A percentile compares a stretch with the other conserved stretches of the same genome.
Evolutionary conservation across 805 yeast genomes (phyloP).

Genomic region (Candida chilensis): DNA sequence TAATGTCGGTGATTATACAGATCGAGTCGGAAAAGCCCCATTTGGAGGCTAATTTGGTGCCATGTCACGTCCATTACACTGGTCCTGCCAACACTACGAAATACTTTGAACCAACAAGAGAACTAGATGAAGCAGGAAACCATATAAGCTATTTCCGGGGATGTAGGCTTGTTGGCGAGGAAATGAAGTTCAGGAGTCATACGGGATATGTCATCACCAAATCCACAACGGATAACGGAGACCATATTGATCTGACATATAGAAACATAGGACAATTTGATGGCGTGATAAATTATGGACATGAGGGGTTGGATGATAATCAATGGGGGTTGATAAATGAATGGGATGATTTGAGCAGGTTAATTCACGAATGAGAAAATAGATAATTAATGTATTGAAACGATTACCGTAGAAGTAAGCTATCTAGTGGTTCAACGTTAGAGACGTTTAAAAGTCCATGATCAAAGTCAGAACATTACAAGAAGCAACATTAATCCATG

Average conservation of each 20-base stretch:
- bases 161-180: conserved; percentile 17
- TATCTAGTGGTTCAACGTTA: no score
- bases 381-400: background rate
- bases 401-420: background rate
- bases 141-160: conserved; percentile 30
- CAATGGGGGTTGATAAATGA: conserved; percentile 7
- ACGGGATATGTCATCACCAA: conserved; percentile 17
- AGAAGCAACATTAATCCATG: background rate
- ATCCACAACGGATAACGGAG: conserved; percentile 3
- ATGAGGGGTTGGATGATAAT: conserved; percentile 7
- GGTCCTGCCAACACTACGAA: background rate
- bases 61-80: conserved; percentile 15
- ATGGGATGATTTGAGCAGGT: conserved; percentile 6
- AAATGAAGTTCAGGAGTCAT: conserved; percentile 8
- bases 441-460: no score
- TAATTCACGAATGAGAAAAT: conserved; percentile 4
- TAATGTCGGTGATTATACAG: no score
- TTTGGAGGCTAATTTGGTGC: conserved; percentile 18
- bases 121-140: no score
- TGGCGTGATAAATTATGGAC: background rate
- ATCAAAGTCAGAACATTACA: no score
- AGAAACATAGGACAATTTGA: conserved; percentile 6
- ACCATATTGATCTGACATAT: conserved; percentile 2
- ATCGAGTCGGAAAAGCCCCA: no score
- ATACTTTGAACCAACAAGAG: conserved; percentile 1